Conservation (phyloP, 2,329 filamentous ascomycete genomes). For the Trichoderma simmonsii region DNA sequence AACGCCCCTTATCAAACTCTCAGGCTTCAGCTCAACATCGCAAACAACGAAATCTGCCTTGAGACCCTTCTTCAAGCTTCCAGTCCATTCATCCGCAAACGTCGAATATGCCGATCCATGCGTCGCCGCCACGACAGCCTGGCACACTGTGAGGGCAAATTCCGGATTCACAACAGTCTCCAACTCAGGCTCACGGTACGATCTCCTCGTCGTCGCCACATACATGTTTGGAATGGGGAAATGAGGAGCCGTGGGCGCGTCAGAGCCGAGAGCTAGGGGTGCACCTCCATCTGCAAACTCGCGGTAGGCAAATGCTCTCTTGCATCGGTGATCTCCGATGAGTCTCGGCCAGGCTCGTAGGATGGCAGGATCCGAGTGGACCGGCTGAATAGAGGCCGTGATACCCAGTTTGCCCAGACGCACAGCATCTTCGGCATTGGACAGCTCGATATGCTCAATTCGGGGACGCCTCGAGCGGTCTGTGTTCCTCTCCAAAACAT, state of each 20-base stretch:
- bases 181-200: conserved; percentile 46
- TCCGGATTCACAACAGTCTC: conserved; percentile 48
- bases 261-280: conserved; percentile 54
- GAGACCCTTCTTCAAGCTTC: conserved; percentile 50
- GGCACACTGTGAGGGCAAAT: conserved; percentile 51
- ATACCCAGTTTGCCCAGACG: conserved; percentile 58
- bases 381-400: conserved; percentile 57
- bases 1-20: conserved; percentile 43
- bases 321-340: conserved; percentile 52
- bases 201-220: conserved; percentile 55
- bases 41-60: conserved; percentile 56
- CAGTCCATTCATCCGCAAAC: conserved; percentile 55
- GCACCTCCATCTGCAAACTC: conserved; percentile 57
- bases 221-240: conserved; percentile 55
- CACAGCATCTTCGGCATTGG: conserved; percentile 51
- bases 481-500: conserved; percentile 47
- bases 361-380: conserved; percentile 59
- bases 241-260: conserved; percentile 58
- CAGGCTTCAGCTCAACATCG: conserved; percentile 48
- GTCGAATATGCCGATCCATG: conserved; percentile 55
- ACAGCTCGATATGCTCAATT: conserved; percentile 64
- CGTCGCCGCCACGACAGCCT: conserved; percentile 53
- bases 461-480: conserved; percentile 52
- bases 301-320: conserved; percentile 60
- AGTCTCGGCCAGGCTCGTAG: conserved; percentile 59